Percentiles rank a stretch among this genome's conserved stretches.
These are phyloP conservation scores for Fusarium compactum DNA, from an alignment of 2,329 filamentous ascomycete species.

Conservation along the genomic window DNA sequence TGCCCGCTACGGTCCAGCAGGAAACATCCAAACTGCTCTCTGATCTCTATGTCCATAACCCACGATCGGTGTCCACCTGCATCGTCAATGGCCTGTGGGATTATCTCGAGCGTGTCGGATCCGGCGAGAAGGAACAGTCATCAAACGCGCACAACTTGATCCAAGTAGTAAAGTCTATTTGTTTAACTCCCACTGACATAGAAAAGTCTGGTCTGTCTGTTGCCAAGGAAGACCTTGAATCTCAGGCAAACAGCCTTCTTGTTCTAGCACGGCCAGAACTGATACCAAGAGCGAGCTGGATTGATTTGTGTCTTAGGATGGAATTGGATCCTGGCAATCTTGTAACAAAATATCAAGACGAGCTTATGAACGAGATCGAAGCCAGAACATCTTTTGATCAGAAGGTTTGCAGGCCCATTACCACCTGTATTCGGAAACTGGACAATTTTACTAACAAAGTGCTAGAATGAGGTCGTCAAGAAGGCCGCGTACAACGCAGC, in stretches of 20 bases:
- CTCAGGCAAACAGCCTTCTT: conserved; percentile 80
- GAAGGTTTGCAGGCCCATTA: conserved; percentile 60
- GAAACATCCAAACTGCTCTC: conserved; percentile 73
- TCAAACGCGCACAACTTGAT: conserved; percentile 74
- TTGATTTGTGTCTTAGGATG: conserved; percentile 83
- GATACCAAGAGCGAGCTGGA: conserved; percentile 86
- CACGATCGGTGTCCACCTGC: conserved; percentile 69
- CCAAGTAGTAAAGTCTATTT: conserved; percentile 71
- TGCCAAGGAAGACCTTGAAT: conserved; percentile 66
- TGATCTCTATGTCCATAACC: conserved; percentile 70
- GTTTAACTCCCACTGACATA: conserved; percentile 66
- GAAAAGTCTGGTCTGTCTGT: conserved; percentile 57
- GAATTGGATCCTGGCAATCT: conserved; percentile 86
- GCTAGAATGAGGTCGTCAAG: conserved; percentile 59
- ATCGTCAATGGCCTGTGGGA: conserved; percentile 82
- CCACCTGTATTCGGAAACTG: background rate
- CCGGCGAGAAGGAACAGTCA: conserved; percentile 83
- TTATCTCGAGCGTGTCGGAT: conserved; percentile 77
- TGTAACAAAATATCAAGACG: conserved; percentile 71
- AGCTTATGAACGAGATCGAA: conserved; percentile 76
- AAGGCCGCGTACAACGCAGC: conserved; percentile 84
- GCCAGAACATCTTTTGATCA: conserved; percentile 61
- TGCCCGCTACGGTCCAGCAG: conserved; percentile 73
- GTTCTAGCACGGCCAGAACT: conserved; percentile 83
- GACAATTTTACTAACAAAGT: conserved; percentile 20